phyloP scores from a whole-genome alignment of 2,329 filamentous ascomycete genomes.

The Nemania serpens region DNA sequence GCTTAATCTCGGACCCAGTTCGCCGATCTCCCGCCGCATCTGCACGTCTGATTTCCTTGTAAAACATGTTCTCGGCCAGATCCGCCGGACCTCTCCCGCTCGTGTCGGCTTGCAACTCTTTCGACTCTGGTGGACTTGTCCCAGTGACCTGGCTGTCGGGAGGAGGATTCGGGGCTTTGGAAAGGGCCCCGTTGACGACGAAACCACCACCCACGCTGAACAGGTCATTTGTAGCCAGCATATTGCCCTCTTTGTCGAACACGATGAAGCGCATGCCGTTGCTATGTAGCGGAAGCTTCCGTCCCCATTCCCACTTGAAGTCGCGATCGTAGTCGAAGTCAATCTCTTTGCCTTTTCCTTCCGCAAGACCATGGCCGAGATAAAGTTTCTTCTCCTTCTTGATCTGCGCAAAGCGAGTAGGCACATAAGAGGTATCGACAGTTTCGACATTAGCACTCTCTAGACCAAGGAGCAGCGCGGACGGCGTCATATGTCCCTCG shows the following conservation, averaged over 20 bases:
- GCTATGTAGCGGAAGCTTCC: constrained; percentile 56
- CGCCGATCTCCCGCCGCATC: constrained; percentile 53
- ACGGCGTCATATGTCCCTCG: constrained; percentile 58
- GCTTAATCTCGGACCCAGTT: constrained; percentile 50
- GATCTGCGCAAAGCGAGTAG: constrained; percentile 51
- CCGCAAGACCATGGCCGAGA: constrained; percentile 48
- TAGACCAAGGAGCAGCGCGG: constrained; percentile 54
- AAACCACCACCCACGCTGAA: constrained; percentile 59
- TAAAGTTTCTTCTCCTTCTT: constrained; percentile 51
- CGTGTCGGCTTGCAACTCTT: constrained; percentile 34
- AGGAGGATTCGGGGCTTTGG: constrained; percentile 44
- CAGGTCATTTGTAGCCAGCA: constrained; percentile 55
- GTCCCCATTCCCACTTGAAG: constrained; percentile 57
- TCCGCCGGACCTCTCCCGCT: constrained; percentile 49
- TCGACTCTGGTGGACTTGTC: constrained; percentile 23
- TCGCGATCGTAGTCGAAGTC: constrained; percentile 55
- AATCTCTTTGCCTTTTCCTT: constrained; percentile 50
- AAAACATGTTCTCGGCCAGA: constrained; percentile 56
- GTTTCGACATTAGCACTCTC: constrained; percentile 56
- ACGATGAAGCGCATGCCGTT: constrained; percentile 59
- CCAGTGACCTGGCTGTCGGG: constrained; percentile 22
- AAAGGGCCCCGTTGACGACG: constrained; percentile 56
- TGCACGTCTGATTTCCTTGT: constrained; percentile 54
- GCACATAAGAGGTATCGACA: constrained; percentile 55
- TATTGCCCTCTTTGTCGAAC: constrained; percentile 51